phyloP scores from a whole-genome alignment of 208 protist species.

The Herpetomonas tarakana region DNA sequence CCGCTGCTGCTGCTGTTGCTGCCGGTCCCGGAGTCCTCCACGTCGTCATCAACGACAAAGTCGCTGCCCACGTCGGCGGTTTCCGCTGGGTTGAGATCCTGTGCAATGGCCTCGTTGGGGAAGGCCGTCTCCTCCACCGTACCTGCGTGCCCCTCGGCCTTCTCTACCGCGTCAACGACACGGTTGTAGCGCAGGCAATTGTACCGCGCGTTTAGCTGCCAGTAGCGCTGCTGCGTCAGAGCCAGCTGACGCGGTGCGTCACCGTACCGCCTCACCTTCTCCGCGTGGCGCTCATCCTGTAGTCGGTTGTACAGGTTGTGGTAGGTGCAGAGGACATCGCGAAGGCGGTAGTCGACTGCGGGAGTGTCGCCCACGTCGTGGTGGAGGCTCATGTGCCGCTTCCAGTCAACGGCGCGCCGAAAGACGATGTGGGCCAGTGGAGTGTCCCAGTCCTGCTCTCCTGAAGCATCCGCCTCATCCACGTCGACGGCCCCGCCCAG shows the following conservation, averaged over 20 bases:
- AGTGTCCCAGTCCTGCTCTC: conserved; percentile 24
- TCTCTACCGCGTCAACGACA: conserved; percentile 59
- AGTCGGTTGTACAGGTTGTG: conserved; percentile 74
- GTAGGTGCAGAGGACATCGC: conserved; percentile 68
- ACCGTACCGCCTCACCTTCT: conserved; percentile 3
- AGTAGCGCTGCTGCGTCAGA: conserved; percentile 73
- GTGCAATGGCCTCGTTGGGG: conserved; percentile 31
- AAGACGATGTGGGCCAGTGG: conserved; percentile 62
- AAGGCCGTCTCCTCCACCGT: conserved; percentile 40
- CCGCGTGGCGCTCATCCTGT: conserved; percentile 39
- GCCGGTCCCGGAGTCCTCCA: conserved; percentile 4
- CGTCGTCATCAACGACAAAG: conserved; percentile 35
- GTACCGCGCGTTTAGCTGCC: conserved; percentile 73
- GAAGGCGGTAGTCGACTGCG: conserved; percentile 64
- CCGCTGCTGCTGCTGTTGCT: background rate
- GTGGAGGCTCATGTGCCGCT: conserved; percentile 50
- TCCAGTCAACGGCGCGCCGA: conserved; percentile 53
- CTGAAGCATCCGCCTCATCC: conserved; percentile 1
- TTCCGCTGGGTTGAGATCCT: conserved; percentile 27
- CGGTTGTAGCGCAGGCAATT: conserved; percentile 86
- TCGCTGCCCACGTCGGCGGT: conserved; percentile 27
- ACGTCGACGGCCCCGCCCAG: conserved; percentile 11
- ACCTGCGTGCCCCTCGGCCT: conserved; percentile 34
- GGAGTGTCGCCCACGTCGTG: conserved; percentile 33
- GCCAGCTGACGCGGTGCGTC: conserved; percentile 16